phyloP scores from a whole-genome alignment of 305 asterid genomes.

The Salvia sclarea region DNA sequence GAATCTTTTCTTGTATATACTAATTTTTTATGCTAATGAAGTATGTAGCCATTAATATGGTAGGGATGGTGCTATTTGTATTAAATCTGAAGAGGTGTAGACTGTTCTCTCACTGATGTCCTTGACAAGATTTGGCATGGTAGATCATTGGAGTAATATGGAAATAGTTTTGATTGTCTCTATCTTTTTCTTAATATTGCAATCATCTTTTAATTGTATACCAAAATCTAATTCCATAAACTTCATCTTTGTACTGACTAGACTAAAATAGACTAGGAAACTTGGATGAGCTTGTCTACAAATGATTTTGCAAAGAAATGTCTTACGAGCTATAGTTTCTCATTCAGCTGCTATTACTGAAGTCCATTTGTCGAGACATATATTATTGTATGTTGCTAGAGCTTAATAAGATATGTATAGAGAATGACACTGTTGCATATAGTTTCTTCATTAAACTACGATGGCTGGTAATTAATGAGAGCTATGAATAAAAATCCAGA shows the following conservation, averaged over 20 bases:
- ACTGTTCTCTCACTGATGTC: neutral
- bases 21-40: constrained; percentile 5
- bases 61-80: neutral
- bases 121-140: neutral
- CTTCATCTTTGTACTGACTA: neutral
- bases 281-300: neutral
- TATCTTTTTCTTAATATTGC: neutral
- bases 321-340: neutral
- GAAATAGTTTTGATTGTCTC: neutral
- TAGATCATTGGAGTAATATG: neutral
- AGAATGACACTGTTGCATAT: neutral
- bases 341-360: neutral
- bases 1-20: neutral
- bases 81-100: neutral
- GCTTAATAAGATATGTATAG: constrained; percentile 4
- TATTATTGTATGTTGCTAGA: constrained; percentile 6
- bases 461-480: neutral
- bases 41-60: neutral
- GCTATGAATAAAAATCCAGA: neutral
- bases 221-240: neutral
- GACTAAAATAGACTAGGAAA: neutral
- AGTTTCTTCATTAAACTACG: neutral
- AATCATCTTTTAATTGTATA: neutral
- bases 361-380: neutral
- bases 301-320: constrained; percentile 1